Evolutionary conservation across 148 eudicot species (phyloP).

Genomic region (Bassia scoparia): DNA sequence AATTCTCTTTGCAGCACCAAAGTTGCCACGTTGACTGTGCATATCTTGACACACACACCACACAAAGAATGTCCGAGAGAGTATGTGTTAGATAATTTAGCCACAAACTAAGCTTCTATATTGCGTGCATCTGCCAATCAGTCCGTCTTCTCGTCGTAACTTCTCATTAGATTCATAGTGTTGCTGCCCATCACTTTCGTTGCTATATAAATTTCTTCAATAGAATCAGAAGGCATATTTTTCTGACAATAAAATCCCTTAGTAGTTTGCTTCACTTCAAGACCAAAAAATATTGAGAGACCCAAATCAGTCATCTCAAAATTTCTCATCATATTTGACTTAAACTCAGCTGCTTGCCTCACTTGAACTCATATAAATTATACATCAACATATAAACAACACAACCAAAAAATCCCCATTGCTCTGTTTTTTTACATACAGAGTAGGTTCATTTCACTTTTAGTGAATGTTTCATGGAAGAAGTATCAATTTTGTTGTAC

Average conservation of each 20-base stretch:
- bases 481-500: conserved; percentile 1
- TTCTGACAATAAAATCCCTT: neutral
- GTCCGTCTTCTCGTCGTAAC: no score
- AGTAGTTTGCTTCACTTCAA: neutral
- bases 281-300: neutral
- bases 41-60: conserved; percentile 9
- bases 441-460: conserved; percentile 10
- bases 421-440: neutral
- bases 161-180: no score
- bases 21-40: neutral
- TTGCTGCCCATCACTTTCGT: neutral
- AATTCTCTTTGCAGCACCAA: no score
- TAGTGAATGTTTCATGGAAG: neutral
- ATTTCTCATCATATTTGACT: neutral
- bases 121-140: no score
- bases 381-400: no score
- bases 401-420: neutral
- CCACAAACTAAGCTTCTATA: no score
- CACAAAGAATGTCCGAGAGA: conserved; percentile 6
- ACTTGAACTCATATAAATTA: neutral
- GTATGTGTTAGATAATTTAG: conserved; percentile 10
- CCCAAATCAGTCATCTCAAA: no score
- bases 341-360: neutral
- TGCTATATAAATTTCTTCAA: no score
- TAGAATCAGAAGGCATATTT: no score